phyloP scores from a whole-genome alignment of 768 basidiomycete species.

The Xerocomus brunneocitrinus region DNA sequence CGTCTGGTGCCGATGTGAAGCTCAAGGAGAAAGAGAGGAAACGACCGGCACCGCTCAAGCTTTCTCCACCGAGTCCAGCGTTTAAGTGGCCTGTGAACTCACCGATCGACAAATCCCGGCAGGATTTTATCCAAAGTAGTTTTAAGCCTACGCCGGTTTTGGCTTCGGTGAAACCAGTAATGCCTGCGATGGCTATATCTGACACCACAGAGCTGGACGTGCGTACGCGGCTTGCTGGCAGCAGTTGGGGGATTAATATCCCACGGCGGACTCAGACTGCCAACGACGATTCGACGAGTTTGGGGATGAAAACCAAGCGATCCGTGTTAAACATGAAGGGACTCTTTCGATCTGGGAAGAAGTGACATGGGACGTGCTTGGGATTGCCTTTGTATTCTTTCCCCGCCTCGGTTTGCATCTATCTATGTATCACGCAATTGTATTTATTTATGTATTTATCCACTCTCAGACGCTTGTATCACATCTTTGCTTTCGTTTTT shows the following conservation, averaged over 20 bases:
- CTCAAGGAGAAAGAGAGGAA: slow-evolving; percentile 32
- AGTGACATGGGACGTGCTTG: slow-evolving; percentile 3
- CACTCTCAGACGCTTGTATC: background rate
- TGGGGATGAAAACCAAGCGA: slow-evolving; percentile 20
- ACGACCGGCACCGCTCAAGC: slow-evolving; percentile 41
- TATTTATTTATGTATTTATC: background rate
- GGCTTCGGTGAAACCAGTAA: slow-evolving; percentile 1
- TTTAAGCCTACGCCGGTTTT: slow-evolving; percentile 32
- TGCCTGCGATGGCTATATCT: background rate
- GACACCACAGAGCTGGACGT: background rate
- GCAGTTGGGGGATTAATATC: slow-evolving; percentile 5
- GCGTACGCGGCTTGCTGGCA: background rate
- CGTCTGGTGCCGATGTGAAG: slow-evolving; percentile 7
- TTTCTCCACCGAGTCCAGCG: slow-evolving; percentile 31
- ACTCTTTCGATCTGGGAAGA: slow-evolving; percentile 28
- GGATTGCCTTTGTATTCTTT: background rate
- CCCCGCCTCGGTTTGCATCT: background rate
- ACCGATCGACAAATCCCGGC: slow-evolving; percentile 30
- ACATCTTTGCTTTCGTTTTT: background rate
- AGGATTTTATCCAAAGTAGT: slow-evolving; percentile 43
- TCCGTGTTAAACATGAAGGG: slow-evolving; percentile 27
- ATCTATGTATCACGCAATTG: background rate
- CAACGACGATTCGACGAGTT: slow-evolving; percentile 5
- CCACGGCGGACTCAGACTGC: background rate
- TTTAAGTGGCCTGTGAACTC: slow-evolving; percentile 34